These are phyloP conservation scores for Aristolochia fimbriata DNA, from an alignment of 164 flowering plant genomes.

Conservation along the genomic window DNA sequence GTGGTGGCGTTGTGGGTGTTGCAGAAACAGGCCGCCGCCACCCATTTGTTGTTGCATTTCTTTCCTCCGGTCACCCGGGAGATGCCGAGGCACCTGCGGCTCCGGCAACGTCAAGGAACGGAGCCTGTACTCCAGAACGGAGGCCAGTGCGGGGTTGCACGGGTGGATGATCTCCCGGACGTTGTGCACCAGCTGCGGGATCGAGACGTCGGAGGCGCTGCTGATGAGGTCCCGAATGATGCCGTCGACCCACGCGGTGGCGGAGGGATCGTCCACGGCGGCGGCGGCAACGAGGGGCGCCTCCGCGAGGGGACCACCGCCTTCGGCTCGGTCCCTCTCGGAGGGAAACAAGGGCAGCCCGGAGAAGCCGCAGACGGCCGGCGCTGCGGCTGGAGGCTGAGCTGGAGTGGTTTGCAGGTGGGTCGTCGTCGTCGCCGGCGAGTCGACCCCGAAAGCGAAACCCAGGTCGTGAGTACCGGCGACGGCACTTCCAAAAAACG, in stretches of 20 bases:
- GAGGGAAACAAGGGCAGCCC: conserved; percentile 80
- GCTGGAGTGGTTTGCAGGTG: conserved; percentile 2
- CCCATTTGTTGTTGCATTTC: conserved; percentile 4
- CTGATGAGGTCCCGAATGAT: conserved; percentile 72
- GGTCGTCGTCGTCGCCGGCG: conserved; percentile 6
- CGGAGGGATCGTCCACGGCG: conserved; percentile 29
- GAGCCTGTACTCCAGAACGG: conserved; percentile 64
- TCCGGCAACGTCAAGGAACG: conserved; percentile 46
- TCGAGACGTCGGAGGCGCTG: conserved; percentile 47
- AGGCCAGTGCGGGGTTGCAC: conserved; percentile 77
- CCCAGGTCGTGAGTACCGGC: not conserved
- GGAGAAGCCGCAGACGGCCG: conserved; percentile 72
- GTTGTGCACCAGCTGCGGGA: conserved; percentile 89
- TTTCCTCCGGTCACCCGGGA: conserved; percentile 19
- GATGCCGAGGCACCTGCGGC: conserved; percentile 1
- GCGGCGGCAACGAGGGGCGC: not conserved
- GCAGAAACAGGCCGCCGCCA: conserved; percentile 6
- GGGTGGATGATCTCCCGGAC: conserved; percentile 86
- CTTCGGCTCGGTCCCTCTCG: conserved; percentile 12
- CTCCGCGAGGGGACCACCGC: conserved; percentile 20
- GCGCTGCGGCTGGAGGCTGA: conserved; percentile 14
- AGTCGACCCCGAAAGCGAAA: not conserved
- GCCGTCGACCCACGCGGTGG: conserved; percentile 82
- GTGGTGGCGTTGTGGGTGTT: conserved; percentile 1
- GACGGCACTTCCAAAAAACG: not conserved